Conservation (phyloP, 2,329 filamentous ascomycete genomes). For the Fusarium beomiforme region DNA sequence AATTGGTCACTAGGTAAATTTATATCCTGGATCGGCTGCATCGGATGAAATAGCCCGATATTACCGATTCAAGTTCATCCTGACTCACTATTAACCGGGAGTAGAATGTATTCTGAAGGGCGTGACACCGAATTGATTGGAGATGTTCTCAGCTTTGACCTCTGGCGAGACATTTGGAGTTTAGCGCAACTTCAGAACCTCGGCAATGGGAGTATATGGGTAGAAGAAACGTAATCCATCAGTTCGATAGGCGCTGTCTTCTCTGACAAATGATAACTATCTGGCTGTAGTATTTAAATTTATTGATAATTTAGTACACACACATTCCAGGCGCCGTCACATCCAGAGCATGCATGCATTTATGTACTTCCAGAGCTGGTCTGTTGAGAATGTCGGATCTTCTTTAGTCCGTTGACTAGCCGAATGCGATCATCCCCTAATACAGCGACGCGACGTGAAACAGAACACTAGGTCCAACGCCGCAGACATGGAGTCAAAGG, state of each 20-base stretch:
- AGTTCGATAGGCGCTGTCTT: too few species aligned
- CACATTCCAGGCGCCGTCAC: too few species aligned
- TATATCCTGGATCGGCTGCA: neutral
- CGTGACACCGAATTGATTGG: neutral
- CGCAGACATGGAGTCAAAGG: neutral
- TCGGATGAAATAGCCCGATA: neutral
- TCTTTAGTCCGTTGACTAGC: neutral
- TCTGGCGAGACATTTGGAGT: neutral
- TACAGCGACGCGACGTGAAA: neutral
- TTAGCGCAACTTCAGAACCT: neutral
- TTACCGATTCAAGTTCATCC: neutral
- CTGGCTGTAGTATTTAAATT: too few species aligned
- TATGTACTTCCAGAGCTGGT: too few species aligned
- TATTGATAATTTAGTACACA: too few species aligned
- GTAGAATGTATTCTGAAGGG: neutral
- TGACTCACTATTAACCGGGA: neutral
- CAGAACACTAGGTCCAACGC: accelerated
- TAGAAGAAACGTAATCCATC: too few species aligned
- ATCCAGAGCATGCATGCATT: too few species aligned
- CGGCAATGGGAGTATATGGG: neutral
- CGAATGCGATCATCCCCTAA: accelerated
- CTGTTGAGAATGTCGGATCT: accelerated
- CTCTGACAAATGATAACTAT: too few species aligned
- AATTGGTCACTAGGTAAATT: accelerated
- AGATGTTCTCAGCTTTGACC: neutral